A percentile compares a stretch with the other conserved stretches of the same genome.
These are phyloP conservation scores for Sporormia fimetaria DNA, from an alignment of 495 filamentous ascomycete species.

Conservation along the genomic window DNA sequence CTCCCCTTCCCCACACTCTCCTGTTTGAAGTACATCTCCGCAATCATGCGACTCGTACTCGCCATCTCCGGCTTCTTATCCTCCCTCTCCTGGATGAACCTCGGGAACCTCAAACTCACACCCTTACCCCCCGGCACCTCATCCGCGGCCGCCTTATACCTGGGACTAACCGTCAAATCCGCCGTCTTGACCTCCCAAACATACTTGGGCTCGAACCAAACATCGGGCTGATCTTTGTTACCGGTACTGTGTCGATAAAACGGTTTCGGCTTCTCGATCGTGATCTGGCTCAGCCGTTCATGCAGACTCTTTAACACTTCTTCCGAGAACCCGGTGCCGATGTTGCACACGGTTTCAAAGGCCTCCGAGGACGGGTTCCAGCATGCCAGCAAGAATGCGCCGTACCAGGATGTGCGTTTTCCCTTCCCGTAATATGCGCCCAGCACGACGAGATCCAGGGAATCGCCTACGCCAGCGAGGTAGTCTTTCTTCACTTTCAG, in stretches of 20 bases:
- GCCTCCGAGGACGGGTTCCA: conserved; percentile 68
- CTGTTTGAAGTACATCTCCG: conserved; percentile 95
- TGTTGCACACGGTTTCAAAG: conserved; percentile 96
- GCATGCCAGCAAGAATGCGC: conserved; percentile 87
- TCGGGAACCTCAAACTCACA: conserved; percentile 76
- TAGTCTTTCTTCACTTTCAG: conserved; percentile 99
- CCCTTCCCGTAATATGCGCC: conserved; percentile 91
- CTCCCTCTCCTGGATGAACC: conserved; percentile 79
- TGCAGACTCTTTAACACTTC: conserved; percentile 73
- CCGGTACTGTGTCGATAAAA: conserved; percentile 80
- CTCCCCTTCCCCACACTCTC: conserved; percentile 69
- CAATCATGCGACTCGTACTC: conserved; percentile 68
- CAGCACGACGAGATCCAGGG: conserved; percentile 88
- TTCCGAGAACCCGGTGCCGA: conserved; percentile 94
- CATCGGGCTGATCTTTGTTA: conserved; percentile 87
- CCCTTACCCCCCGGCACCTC: conserved; percentile 64
- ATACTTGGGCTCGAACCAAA: conserved; percentile 89
- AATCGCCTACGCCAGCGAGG: conserved; percentile 83
- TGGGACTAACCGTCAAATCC: conserved; percentile 81
- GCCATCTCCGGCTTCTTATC: conserved; percentile 94
- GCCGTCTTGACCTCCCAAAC: conserved; percentile 98
- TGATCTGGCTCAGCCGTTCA: conserved; percentile 51
- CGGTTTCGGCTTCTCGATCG: conserved; percentile 84
- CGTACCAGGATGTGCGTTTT: conserved; percentile 89
- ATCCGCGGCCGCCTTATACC: conserved; percentile 74